Evolutionary conservation across 2,329 filamentous ascomycete species (phyloP), one percentile per base, ranked within the genome.

Genomic region (Aphanocladium album): DNA sequence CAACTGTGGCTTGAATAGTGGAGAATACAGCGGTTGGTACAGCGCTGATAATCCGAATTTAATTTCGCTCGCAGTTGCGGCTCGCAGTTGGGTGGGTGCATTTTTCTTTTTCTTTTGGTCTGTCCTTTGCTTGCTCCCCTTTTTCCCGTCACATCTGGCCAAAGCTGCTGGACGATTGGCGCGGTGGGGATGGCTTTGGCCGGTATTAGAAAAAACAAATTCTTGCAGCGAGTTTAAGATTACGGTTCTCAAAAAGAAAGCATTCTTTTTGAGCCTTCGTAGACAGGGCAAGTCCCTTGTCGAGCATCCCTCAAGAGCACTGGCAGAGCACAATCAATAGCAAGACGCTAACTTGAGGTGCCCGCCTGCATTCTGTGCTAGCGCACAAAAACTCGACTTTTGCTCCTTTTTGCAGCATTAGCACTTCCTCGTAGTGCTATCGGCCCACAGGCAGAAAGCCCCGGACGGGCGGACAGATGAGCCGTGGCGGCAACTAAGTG

Each of bases 381-480:
- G 52, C 35, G 52, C 52, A 41, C 23, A 19, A 43, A 45, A 5
- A 21, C 35, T 12, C 30, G 30, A 30, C 30, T 30, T 30, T 50
- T 37, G 33, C 16, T n/a, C 30, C 17, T 7, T 21, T 23, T 39
- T 30, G 21, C 33, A 16, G 55, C 33, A 37, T 35, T 35, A 2
- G 19, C 16, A 23, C 17, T 37, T 6, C 46, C 49, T 21, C 47
- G 53, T 11, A 47, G 33, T 41, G n/a, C n/a, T 12, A 7, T 30
- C 7, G 57, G 57, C 43, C 58, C 58, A 60, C 58, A 55, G 19
- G 23, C 39, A 43, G 51, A 56, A 50, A 56, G 46, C 45, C 52
- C 43, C 51, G 58, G 58, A 12, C 58, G 58, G 58, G 51, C 58
- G 58, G 58, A 55, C 58, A 55, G 58, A 60, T 60, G 58, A 60